Percentiles rank a stretch among this genome's conserved stretches.
Evolutionary conservation across 2,329 filamentous ascomycete genomes (phyloP).

Genomic region (Epichloe typhina): DNA sequence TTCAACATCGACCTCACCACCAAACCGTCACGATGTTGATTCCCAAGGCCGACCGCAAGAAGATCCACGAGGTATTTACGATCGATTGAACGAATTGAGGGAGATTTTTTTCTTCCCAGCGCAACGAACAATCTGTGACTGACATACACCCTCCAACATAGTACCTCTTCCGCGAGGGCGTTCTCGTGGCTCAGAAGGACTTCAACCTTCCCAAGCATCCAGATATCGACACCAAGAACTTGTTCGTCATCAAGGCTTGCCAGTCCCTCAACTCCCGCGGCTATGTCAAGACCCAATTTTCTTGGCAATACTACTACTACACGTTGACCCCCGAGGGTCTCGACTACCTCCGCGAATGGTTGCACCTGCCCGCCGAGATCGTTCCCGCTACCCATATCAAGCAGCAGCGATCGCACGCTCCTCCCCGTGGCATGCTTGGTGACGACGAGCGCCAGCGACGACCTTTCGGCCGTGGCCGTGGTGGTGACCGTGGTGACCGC

Average conservation of each 20-base stretch:
- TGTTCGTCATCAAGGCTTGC: constrained; percentile 97
- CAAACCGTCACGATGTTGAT: constrained; percentile 75
- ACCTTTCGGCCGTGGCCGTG: constrained; percentile 70
- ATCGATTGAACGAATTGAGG: background rate
- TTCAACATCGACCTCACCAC: constrained; percentile 37
- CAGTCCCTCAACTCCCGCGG: constrained; percentile 97
- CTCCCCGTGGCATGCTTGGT: constrained; percentile 96
- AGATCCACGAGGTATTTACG: constrained; percentile 70
- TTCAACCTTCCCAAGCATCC: constrained; percentile 95
- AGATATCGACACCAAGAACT: constrained; percentile 99
- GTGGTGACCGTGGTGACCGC: constrained; percentile 55
- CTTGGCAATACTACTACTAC: constrained; percentile 99
- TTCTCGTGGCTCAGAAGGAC: constrained; percentile 98
- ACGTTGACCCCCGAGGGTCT: constrained; percentile 97
- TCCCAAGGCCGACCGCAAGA: constrained; percentile 99
- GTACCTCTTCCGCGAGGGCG: constrained; percentile 92
- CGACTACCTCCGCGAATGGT: constrained; percentile 99
- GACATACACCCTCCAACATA: constrained; percentile 22
- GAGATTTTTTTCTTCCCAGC: background rate
- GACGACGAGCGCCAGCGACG: constrained; percentile 71
- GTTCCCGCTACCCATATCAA: constrained; percentile 99
- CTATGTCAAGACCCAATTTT: constrained; percentile 99
- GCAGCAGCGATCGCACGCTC: constrained; percentile 97
- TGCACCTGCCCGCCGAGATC: constrained; percentile 98
- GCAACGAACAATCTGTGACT: constrained; percentile 8